Conservation (phyloP, 2,329 filamentous ascomycete genomes). For the Aspergillus awamori region DNA sequence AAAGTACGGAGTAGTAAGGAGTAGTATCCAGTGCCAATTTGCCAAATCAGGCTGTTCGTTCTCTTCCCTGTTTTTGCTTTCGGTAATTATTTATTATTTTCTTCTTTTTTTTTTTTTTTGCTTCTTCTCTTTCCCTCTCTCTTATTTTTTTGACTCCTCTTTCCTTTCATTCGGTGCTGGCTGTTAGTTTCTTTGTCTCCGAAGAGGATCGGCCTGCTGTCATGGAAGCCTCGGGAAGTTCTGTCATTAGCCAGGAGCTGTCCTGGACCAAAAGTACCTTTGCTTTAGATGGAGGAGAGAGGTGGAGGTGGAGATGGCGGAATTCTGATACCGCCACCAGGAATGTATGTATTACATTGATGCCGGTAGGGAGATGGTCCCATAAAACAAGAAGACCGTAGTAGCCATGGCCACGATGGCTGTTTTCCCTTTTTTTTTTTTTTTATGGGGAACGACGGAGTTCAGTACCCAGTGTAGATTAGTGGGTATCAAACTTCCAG, state of each 20-base stretch:
- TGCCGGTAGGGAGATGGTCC: not conserved
- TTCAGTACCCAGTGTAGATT: not conserved
- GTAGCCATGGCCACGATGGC: not conserved
- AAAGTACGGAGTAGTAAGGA: not conserved
- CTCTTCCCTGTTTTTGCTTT: not conserved
- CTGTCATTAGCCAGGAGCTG: conserved; percentile 7
- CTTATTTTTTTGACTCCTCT: not conserved
- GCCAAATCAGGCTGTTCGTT: not conserved
- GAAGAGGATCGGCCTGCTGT: conserved; percentile 1
- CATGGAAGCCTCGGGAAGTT: conserved; percentile 7
- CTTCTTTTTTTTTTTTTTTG: not conserved
- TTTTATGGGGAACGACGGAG: not conserved
- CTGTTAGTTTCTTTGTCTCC: conserved; percentile 5
- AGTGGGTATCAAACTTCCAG: not conserved
- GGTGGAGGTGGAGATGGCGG: not conserved
- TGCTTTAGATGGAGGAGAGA: not conserved
- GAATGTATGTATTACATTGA: not conserved
- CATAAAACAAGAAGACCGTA: no score
- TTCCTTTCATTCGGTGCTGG: conserved; percentile 1
- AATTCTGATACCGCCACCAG: not conserved
- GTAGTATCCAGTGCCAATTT: not conserved
- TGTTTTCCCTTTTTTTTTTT: not conserved
- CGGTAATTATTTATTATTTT: no score
- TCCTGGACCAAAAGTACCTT: not conserved
- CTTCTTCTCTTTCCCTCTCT: conserved; percentile 1